phyloP scores from a whole-genome alignment of 2,329 filamentous ascomycete species.

The Fonsecaea monophora region DNA sequence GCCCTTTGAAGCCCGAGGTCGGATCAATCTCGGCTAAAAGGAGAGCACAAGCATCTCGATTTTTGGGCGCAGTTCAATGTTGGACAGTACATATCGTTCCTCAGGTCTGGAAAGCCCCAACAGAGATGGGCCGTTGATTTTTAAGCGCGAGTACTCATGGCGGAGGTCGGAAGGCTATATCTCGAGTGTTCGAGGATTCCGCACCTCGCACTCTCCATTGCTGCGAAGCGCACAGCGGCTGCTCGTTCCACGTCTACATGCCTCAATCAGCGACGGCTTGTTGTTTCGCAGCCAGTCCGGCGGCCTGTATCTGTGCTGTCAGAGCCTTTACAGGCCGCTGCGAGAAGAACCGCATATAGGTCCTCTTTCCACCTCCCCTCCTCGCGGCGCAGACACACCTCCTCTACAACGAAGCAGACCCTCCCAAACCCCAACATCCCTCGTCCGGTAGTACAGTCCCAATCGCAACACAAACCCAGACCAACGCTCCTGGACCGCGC shows the following conservation, averaged over 20 bases:
- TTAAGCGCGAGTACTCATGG: neutral
- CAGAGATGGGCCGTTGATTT: neutral
- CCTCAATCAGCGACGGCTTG: neutral
- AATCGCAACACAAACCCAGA: slow-evolving; percentile 3
- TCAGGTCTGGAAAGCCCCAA: neutral
- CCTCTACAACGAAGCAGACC: slow-evolving; percentile 10
- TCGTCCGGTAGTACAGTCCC: neutral
- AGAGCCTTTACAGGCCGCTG: neutral
- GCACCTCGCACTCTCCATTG: slow-evolving; percentile 32
- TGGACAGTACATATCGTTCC: neutral
- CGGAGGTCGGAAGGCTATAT: slow-evolving; percentile 17
- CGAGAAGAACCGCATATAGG: neutral
- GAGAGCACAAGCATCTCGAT: neutral
- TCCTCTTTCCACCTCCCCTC: neutral
- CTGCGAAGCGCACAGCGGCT: slow-evolving; percentile 25
- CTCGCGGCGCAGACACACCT: slow-evolving; percentile 12
- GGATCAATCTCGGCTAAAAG: slow-evolving; percentile 24
- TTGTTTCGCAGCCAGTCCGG: neutral
- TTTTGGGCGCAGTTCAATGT: neutral
- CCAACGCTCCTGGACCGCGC: slow-evolving; percentile 22
- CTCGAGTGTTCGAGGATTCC: slow-evolving; percentile 29
- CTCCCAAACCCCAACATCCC: slow-evolving; percentile 29
- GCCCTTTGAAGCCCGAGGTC: slow-evolving; percentile 14
- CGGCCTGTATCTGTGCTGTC: neutral
- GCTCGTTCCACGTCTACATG: slow-evolving; percentile 3